Percentiles rank a stretch among this genome's conserved stretches.
These are phyloP conservation scores for Exophiala mesophila DNA, from an alignment of 2,329 filamentous ascomycete species.

Conservation along the genomic window DNA sequence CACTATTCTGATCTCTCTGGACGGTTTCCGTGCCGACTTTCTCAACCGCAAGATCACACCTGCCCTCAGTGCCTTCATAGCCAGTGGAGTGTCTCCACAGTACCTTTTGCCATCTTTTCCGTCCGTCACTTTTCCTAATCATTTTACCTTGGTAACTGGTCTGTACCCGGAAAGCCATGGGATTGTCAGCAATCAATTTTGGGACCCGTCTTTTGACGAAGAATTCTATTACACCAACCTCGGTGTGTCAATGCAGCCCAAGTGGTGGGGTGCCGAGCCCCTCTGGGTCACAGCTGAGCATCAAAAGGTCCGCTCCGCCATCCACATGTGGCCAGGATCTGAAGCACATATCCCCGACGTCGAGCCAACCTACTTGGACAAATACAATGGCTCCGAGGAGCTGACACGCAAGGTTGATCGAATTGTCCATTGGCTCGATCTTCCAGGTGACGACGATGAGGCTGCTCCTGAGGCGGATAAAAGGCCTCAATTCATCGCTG, in stretches of 20 bases:
- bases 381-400: slow-evolving; percentile 72
- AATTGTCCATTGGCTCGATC: slow-evolving; percentile 77
- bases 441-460: slow-evolving; percentile 64
- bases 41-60: slow-evolving; percentile 78
- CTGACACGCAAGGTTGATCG: slow-evolving; percentile 71
- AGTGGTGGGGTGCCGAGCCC: slow-evolving; percentile 95
- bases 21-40: slow-evolving; percentile 95
- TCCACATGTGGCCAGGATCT: slow-evolving; percentile 99
- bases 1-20: slow-evolving; percentile 86
- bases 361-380: slow-evolving; percentile 76
- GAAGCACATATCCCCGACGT: slow-evolving; percentile 76
- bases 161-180: slow-evolving; percentile 90
- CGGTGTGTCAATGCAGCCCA: slow-evolving; percentile 66
- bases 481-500: slow-evolving; percentile 85
- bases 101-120: slow-evolving; percentile 96
- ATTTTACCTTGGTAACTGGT: slow-evolving; percentile 89
- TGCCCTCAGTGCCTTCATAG: slow-evolving; percentile 69
- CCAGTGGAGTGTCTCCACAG: slow-evolving; percentile 77
- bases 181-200: slow-evolving; percentile 90
- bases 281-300: slow-evolving; percentile 90
- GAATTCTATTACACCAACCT: slow-evolving; percentile 68
- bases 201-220: slow-evolving; percentile 70
- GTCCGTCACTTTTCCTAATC: slow-evolving; percentile 93
- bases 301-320: slow-evolving; percentile 69
- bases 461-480: slow-evolving; percentile 46